Evolutionary conservation across 1,284 basidiomycete species (phyloP).

Genomic region (Moniliella sp.): DNA sequence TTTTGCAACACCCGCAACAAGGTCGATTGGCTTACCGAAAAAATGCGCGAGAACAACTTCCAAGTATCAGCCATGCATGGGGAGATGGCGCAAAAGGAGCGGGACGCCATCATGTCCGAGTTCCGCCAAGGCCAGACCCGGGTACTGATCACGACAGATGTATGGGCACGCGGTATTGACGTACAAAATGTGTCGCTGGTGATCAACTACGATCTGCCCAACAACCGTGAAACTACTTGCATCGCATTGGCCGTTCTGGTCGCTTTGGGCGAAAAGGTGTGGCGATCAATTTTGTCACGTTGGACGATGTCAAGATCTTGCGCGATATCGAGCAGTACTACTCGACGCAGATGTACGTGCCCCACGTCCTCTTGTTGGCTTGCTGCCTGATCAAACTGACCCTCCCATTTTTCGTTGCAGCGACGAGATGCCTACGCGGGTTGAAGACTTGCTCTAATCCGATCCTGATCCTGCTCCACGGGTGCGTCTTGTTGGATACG

Average conservation of each 20-base stretch:
- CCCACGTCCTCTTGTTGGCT: background rate
- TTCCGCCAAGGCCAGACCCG: slow-evolving; percentile 84
- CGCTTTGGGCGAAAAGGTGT: slow-evolving; percentile 87
- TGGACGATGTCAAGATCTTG: slow-evolving; percentile 78
- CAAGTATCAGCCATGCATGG: slow-evolving; percentile 87
- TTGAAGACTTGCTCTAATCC: background rate
- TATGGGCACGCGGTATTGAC: slow-evolving; percentile 78
- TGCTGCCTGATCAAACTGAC: background rate
- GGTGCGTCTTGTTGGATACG: too few relatives aligned
- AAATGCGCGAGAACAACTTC: slow-evolving; percentile 72
- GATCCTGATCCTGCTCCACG: too few relatives aligned
- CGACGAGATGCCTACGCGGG: slow-evolving; percentile 1
- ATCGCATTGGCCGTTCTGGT: slow-evolving; percentile 82
- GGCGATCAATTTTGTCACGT: slow-evolving; percentile 56
- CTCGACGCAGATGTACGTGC: slow-evolving; percentile 19
- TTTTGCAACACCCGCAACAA: slow-evolving; percentile 83
- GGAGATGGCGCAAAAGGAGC: slow-evolving; percentile 82
- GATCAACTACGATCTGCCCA: slow-evolving; percentile 74
- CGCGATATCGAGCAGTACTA: slow-evolving; percentile 66
- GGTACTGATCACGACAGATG: slow-evolving; percentile 80
- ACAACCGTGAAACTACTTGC: slow-evolving; percentile 72
- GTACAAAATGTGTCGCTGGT: slow-evolving; percentile 77
- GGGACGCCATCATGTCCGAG: slow-evolving; percentile 88
- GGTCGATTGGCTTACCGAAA: slow-evolving; percentile 89
- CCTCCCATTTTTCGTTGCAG: background rate